These are phyloP conservation scores for Penicillium sp. DNA, from an alignment of 2,329 filamentous ascomycete genomes.

Conservation along the genomic window DNA sequence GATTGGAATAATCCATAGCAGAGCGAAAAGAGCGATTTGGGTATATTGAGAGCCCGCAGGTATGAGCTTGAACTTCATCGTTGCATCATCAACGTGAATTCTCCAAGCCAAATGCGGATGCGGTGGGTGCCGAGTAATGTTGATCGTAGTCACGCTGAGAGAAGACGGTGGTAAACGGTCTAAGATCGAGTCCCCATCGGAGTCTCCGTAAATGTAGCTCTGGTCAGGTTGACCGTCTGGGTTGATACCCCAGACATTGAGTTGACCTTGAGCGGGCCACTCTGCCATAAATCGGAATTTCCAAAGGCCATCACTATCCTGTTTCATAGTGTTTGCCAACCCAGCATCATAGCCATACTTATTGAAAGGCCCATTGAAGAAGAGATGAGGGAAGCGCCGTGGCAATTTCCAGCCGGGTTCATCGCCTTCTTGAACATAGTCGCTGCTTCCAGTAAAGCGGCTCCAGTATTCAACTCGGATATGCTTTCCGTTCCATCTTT, in stretches of 20 bases:
- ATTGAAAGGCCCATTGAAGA: constrained; percentile 59
- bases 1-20: constrained; percentile 53
- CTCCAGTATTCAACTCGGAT: constrained; percentile 61
- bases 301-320: constrained; percentile 51
- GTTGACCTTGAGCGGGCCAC: constrained; percentile 57
- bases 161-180: constrained; percentile 59
- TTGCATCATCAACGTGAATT: constrained; percentile 53
- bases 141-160: constrained; percentile 52
- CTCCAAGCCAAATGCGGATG: constrained; percentile 53
- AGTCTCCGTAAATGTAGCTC: constrained; percentile 56
- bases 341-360: constrained; percentile 60
- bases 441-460: constrained; percentile 54
- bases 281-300: constrained; percentile 58
- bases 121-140: constrained; percentile 54
- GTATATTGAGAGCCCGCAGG: constrained; percentile 51
- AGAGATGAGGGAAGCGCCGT: constrained; percentile 58
- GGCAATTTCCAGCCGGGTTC: constrained; percentile 35
- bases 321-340: constrained; percentile 49
- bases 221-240: constrained; percentile 58
- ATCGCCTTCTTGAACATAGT: constrained; percentile 58
- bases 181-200: constrained; percentile 55
- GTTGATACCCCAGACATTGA: constrained; percentile 65
- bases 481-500: constrained; percentile 59
- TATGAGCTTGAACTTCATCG: constrained; percentile 48
- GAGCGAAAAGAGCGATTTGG: constrained; percentile 52